These are phyloP conservation scores for Solidago caesia DNA, from an alignment of 129 eudicot species.

Conservation along the genomic window DNA sequence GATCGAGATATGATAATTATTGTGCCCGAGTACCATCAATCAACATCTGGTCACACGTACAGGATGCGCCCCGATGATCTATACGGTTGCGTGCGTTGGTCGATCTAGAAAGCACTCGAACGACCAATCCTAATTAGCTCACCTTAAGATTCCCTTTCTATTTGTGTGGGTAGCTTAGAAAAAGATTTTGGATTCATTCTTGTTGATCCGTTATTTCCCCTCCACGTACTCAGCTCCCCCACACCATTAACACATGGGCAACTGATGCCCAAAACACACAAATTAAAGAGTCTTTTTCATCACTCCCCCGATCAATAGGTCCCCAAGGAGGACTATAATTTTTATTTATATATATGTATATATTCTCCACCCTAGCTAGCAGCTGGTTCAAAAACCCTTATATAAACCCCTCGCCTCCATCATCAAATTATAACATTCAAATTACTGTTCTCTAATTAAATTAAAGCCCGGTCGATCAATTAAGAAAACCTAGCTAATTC, in stretches of 20 bases:
- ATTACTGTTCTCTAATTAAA: slow-evolving; percentile 1
- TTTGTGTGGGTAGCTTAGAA: slow-evolving; percentile 15
- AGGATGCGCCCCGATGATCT: slow-evolving; percentile 9
- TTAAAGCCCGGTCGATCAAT: not conserved
- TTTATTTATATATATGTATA: not conserved
- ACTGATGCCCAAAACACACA: slow-evolving; percentile 23
- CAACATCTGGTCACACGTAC: slow-evolving; percentile 27
- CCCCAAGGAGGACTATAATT: not conserved
- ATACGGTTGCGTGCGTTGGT: not conserved
- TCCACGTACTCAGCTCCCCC: not conserved
- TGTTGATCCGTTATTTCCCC: slow-evolving; percentile 8
- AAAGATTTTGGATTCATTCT: slow-evolving; percentile 33
- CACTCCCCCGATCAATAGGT: not conserved
- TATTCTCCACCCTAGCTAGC: slow-evolving; percentile 20
- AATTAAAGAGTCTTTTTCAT: slow-evolving; percentile 1
- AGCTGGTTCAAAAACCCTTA: slow-evolving; percentile 28
- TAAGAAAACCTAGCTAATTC: not conserved
- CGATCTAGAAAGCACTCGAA: slow-evolving; percentile 10
- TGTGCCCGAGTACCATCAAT: not conserved
- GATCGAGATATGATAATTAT: not conserved
- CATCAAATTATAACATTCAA: slow-evolving; percentile 20
- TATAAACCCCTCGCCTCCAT: slow-evolving; percentile 37
- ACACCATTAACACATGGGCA: slow-evolving; percentile 32
- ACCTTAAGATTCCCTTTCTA: slow-evolving; percentile 16
- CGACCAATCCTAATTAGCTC: slow-evolving; percentile 5